phyloP scores from a whole-genome alignment of 2,329 filamentous ascomycete species.

The Triangularia setosa region DNA sequence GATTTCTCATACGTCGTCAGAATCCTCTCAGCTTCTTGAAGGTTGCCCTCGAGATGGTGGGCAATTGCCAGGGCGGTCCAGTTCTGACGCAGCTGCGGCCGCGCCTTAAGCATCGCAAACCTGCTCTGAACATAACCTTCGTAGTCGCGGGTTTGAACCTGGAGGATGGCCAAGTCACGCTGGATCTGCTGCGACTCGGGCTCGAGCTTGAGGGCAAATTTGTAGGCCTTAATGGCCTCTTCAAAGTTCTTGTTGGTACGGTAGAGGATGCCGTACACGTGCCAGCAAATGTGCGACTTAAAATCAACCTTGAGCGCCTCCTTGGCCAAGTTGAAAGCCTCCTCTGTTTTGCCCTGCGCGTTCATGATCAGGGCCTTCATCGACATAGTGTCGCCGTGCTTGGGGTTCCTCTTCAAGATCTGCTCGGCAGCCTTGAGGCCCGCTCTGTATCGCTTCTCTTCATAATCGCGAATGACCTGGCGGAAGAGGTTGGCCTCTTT shows the following conservation, averaged over 20 bases:
- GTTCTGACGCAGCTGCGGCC: slow-evolving; percentile 79
- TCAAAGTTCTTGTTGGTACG: slow-evolving; percentile 95
- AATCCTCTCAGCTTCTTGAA: slow-evolving; percentile 83
- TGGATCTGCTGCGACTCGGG: slow-evolving; percentile 94
- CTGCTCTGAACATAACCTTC: slow-evolving; percentile 89
- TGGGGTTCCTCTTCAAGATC: slow-evolving; percentile 89
- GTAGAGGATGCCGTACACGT: slow-evolving; percentile 94
- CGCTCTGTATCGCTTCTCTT: slow-evolving; percentile 95
- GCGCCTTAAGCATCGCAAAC: slow-evolving; percentile 78
- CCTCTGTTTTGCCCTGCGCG: slow-evolving; percentile 83
- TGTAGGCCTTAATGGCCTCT: slow-evolving; percentile 98
- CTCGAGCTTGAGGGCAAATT: slow-evolving; percentile 87
- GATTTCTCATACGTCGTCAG: slow-evolving; percentile 91
- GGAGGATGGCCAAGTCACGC: slow-evolving; percentile 85
- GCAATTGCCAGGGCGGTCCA: slow-evolving; percentile 98
- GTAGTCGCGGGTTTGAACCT: slow-evolving; percentile 96
- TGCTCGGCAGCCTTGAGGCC: slow-evolving; percentile 94
- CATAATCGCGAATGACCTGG: slow-evolving; percentile 91
- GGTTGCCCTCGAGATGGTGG: slow-evolving; percentile 83
- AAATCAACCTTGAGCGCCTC: slow-evolving; percentile 91
- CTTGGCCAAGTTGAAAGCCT: slow-evolving; percentile 91
- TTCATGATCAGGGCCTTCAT: slow-evolving; percentile 99
- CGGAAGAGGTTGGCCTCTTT: slow-evolving; percentile 95
- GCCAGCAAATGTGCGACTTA: slow-evolving; percentile 99
- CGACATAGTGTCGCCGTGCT: slow-evolving; percentile 95